Percentiles rank a stretch among this genome's conserved stretches.
These are phyloP conservation scores for Haberlea rhodopensis DNA, from an alignment of 257 asterid genomes.

Conservation along the genomic window DNA sequence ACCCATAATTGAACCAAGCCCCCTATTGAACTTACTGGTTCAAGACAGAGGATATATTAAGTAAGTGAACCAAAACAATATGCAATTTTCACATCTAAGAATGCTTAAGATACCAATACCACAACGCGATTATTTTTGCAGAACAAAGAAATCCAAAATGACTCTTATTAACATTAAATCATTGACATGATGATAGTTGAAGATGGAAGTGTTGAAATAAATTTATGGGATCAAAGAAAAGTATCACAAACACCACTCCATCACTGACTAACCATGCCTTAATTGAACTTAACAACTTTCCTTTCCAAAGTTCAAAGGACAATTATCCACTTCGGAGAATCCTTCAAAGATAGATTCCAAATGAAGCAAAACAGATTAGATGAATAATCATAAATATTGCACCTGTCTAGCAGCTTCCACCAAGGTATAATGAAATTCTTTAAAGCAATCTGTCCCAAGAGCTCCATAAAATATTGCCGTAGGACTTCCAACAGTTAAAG, in stretches of 20 bases:
- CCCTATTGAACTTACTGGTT: slow-evolving; percentile 15
- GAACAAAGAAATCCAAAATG: background rate
- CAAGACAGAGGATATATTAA: slow-evolving; percentile 17
- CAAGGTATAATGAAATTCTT: slow-evolving; percentile 69
- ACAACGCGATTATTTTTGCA: background rate
- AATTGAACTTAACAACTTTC: slow-evolving; percentile 12
- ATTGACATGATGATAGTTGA: background rate
- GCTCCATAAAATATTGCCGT: slow-evolving; percentile 82
- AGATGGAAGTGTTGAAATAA: background rate
- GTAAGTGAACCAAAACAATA: slow-evolving; percentile 11
- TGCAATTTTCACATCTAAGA: slow-evolving; percentile 10
- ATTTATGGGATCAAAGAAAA: background rate
- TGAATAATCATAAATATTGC: slow-evolving; percentile 19
- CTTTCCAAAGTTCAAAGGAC: slow-evolving; percentile 3
- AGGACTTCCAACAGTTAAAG: slow-evolving; percentile 67
- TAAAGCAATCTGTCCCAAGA: slow-evolving; percentile 86
- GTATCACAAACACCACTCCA: too few species aligned
- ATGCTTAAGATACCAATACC: slow-evolving; percentile 13
- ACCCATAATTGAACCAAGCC: background rate
- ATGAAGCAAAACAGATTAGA: slow-evolving; percentile 14
- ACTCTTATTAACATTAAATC: background rate
- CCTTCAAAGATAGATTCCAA: slow-evolving; percentile 18
- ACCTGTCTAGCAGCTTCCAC: slow-evolving; percentile 79
- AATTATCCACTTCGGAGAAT: slow-evolving; percentile 9
- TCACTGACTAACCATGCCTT: slow-evolving; percentile 10